Conservation (phyloP, 1,284 basidiomycete genomes). For the Cutaneotrichosporon cutaneum region DNA sequence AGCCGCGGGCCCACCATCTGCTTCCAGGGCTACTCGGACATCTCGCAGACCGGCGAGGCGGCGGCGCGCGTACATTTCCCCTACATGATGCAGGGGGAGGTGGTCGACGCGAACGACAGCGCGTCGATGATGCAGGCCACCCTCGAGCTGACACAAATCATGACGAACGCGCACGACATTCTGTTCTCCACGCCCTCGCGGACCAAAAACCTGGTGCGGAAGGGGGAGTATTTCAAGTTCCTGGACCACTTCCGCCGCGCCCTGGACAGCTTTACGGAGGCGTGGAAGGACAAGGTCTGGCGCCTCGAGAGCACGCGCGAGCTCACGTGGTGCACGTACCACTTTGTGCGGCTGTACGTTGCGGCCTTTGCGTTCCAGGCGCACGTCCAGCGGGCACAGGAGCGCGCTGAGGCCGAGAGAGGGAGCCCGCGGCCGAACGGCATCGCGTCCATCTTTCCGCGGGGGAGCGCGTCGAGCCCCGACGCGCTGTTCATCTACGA, state of each 20-base stretch:
- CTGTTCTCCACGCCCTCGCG: constrained; percentile 52
- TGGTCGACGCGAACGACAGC: constrained; percentile 30
- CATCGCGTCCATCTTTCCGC: constrained; percentile 35
- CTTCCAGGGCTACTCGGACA: constrained; percentile 49
- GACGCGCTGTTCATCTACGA: constrained; percentile 53
- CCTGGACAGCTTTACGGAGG: constrained; percentile 37
- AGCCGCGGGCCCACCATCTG: constrained; percentile 52
- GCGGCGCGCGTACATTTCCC: constrained; percentile 52
- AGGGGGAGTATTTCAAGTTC: constrained; percentile 54
- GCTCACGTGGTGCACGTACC: constrained; percentile 48
- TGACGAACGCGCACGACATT: constrained; percentile 55
- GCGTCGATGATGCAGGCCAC: constrained; percentile 46
- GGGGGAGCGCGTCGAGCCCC: constrained; percentile 47
- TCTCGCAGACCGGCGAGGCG: constrained; percentile 46
- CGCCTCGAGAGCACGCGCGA: constrained; percentile 38
- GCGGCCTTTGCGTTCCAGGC: constrained; percentile 54
- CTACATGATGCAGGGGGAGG: constrained; percentile 38
- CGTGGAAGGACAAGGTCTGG: constrained; percentile 47
- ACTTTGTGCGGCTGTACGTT: constrained; percentile 54
- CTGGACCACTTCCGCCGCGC: constrained; percentile 47
- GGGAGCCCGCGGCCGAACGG: constrained; percentile 12
- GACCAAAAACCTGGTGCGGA: constrained; percentile 48
- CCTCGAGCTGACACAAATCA: constrained; percentile 54
- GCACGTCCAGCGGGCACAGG: constrained; percentile 51
- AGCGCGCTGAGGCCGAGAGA: constrained; percentile 40